phyloP scores from a whole-genome alignment of 2,329 filamentous ascomycete species.

The Aspergillus uvarum region DNA sequence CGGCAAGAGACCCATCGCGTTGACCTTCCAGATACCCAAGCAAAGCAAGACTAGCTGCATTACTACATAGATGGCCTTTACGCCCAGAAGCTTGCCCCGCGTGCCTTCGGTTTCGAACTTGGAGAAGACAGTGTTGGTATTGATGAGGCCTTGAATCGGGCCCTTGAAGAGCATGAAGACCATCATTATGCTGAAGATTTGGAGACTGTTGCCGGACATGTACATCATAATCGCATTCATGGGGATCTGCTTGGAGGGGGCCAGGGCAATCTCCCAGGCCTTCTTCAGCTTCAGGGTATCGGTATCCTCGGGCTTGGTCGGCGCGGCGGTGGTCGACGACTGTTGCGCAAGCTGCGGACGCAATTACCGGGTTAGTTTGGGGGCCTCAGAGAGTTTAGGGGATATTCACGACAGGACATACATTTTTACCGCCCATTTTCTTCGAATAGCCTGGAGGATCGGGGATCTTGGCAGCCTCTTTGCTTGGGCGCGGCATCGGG shows the following conservation, averaged over 20 bases:
- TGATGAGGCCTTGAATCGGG: slow-evolving; percentile 79
- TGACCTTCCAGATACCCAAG: slow-evolving; percentile 93
- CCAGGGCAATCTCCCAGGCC: slow-evolving; percentile 95
- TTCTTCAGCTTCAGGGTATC: slow-evolving; percentile 97
- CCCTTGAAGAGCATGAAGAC: slow-evolving; percentile 99
- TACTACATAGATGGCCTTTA: slow-evolving; percentile 82
- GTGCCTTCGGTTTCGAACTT: slow-evolving; percentile 84
- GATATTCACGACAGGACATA: slow-evolving; percentile 1
- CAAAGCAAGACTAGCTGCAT: slow-evolving; percentile 83
- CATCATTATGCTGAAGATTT: slow-evolving; percentile 99
- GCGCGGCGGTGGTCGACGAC: slow-evolving; percentile 20
- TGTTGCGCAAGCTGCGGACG: slow-evolving; percentile 35
- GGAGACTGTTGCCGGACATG: slow-evolving; percentile 97
- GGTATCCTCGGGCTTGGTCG: slow-evolving; percentile 69
- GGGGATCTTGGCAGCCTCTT: slow-evolving; percentile 59
- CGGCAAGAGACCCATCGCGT: slow-evolving; percentile 92
- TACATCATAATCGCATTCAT: slow-evolving; percentile 99
- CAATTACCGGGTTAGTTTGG: not conserved
- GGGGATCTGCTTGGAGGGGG: slow-evolving; percentile 86
- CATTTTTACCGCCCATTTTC: slow-evolving; percentile 45
- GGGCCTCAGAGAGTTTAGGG: not conserved
- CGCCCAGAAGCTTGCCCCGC: slow-evolving; percentile 68
- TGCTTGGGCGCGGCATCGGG: slow-evolving; percentile 67
- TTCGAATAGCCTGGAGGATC: slow-evolving; percentile 83
- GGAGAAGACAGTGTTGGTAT: slow-evolving; percentile 83